These are phyloP conservation scores for Colletotrichum tropicicola DNA, from an alignment of 2,329 filamentous ascomycete genomes.

Conservation along the genomic window DNA sequence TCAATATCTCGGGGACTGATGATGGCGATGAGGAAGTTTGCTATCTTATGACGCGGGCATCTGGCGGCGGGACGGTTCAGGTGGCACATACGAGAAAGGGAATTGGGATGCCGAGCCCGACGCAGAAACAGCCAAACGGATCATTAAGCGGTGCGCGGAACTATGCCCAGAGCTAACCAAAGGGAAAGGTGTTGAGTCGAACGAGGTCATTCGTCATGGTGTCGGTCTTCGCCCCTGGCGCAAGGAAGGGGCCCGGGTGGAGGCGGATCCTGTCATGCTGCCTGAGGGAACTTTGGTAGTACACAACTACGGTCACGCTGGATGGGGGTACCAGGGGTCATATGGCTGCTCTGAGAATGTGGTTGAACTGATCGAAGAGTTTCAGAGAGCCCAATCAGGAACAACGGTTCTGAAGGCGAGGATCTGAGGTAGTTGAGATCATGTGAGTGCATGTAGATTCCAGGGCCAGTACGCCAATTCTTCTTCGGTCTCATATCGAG, in stretches of 20 bases:
- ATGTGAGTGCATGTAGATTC: too few relatives aligned
- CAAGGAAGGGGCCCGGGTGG: constrained; percentile 77
- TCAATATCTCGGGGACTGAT: constrained; percentile 75
- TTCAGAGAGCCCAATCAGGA: constrained; percentile 65
- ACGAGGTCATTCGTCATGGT: constrained; percentile 82
- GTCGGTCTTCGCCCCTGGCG: constrained; percentile 84
- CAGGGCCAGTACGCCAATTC: too few relatives aligned
- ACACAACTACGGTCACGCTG: constrained; percentile 83
- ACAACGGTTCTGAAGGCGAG: too few relatives aligned
- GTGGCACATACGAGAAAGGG: constrained; percentile 83
- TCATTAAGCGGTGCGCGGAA: constrained; percentile 81
- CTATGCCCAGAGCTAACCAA: constrained; percentile 70
- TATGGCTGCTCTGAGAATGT: constrained; percentile 77
- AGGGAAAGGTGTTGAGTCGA: constrained; percentile 74
- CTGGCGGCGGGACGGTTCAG: constrained; percentile 81
- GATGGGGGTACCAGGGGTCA: constrained; percentile 77
- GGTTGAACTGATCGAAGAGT: constrained; percentile 74
- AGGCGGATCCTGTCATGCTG: constrained; percentile 69
- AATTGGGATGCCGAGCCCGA: constrained; percentile 85
- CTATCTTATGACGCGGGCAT: constrained; percentile 86
- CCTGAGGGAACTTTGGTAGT: constrained; percentile 72
- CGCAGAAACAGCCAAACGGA: constrained; percentile 79
- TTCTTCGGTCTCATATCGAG: too few relatives aligned
- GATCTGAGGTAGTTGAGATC: too few relatives aligned
- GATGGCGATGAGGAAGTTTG: constrained; percentile 76